phyloP scores from a whole-genome alignment of 495 filamentous ascomycete species.

The Gamarada debralockiae region DNA sequence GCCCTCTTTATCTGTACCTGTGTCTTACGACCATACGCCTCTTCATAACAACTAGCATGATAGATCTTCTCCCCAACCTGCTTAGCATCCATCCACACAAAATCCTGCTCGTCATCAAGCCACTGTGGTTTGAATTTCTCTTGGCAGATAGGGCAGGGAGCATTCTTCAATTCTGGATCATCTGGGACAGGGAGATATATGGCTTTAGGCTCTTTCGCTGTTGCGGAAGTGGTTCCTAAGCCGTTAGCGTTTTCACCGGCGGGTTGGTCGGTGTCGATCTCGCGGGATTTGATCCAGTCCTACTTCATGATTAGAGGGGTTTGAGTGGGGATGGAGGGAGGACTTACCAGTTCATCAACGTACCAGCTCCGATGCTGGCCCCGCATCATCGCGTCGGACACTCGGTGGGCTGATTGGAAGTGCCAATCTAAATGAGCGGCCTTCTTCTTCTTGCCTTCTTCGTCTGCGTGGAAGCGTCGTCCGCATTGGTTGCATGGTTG shows the following conservation, averaged over 20 bases:
- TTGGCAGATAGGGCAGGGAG: conserved; percentile 87
- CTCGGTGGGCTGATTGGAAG: conserved; percentile 87
- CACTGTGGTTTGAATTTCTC: conserved; percentile 87
- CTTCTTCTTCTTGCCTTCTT: conserved; percentile 78
- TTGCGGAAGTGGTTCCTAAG: conserved; percentile 25
- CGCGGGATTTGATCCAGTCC: conserved; percentile 88
- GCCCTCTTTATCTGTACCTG: conserved; percentile 35
- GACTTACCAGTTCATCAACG: conserved; percentile 80
- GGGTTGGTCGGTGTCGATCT: conserved; percentile 60
- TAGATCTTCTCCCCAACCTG: conserved; percentile 76
- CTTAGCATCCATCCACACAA: conserved; percentile 92
- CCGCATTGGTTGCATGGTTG: conserved; percentile 90
- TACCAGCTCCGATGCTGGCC: conserved; percentile 91
- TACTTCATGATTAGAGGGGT: conserved; percentile 23
- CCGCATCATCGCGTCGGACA: conserved; percentile 74
- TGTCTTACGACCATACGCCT: conserved; percentile 50
- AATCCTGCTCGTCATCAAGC: conserved; percentile 90
- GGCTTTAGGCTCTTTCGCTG: conserved; percentile 48
- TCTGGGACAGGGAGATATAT: conserved; percentile 81
- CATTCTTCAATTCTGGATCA: conserved; percentile 64
- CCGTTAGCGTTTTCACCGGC: conserved; percentile 24
- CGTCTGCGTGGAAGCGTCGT: conserved; percentile 72
- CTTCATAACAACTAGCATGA: conserved; percentile 84
- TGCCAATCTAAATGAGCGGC: conserved; percentile 97
- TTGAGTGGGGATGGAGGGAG: conserved; percentile 1